Evolutionary conservation across 2,329 filamentous ascomycete genomes (phyloP).

Genomic region (Colletotrichum sp.): DNA sequence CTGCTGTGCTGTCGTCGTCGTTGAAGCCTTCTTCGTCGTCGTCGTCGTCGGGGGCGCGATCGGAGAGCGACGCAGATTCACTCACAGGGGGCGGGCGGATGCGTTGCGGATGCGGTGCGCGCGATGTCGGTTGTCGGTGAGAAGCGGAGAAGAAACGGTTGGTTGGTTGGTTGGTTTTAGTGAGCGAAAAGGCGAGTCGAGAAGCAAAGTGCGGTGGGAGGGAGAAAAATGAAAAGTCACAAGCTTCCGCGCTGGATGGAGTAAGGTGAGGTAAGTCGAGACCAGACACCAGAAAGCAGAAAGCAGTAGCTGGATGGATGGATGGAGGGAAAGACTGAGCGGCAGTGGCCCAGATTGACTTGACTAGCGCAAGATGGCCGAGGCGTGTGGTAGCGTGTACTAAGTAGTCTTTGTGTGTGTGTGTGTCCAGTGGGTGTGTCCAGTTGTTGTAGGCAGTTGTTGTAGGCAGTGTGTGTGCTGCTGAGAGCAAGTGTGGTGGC

Average conservation of each 20-base stretch:
- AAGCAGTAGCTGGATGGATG: background rate
- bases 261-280: background rate
- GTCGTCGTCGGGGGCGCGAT: background rate
- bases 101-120: background rate
- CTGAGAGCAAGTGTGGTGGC: too few relatives aligned
- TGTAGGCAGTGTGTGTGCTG: background rate
- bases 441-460: background rate
- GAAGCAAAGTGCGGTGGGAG: background rate
- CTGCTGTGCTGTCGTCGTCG: background rate
- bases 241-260: background rate
- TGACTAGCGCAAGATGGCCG: constrained; percentile 16
- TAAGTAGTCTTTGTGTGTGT: background rate
- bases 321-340: background rate
- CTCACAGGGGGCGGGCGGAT: background rate
- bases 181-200: constrained; percentile 7
- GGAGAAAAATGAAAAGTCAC: background rate
- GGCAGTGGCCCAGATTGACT: constrained; percentile 9
- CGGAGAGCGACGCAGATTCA: background rate
- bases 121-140: background rate
- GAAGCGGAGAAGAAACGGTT: background rate
- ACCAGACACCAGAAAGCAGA: too few relatives aligned
- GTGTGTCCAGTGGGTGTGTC: background rate
- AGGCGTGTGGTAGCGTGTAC: background rate
- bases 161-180: background rate
- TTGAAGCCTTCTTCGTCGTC: background rate